Evolutionary conservation across 1,284 basidiomycete genomes (phyloP).

Genomic region (Leccinum proximum): DNA sequence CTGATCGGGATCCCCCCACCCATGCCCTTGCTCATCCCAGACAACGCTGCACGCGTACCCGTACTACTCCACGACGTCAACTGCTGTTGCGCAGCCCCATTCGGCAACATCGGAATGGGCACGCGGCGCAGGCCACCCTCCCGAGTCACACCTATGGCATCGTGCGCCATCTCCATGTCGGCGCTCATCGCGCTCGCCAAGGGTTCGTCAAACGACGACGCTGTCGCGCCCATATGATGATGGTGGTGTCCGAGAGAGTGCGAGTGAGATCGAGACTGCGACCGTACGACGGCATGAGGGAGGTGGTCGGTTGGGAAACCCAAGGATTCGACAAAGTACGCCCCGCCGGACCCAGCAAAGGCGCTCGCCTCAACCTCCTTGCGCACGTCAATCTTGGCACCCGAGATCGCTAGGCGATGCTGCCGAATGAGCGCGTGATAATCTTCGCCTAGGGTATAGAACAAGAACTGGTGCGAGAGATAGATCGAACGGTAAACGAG

Average conservation of each 20-base stretch:
- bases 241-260: background rate
- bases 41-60: slow-evolving; percentile 19
- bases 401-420: slow-evolving; percentile 59
- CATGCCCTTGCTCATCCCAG: slow-evolving; percentile 15
- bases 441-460: slow-evolving; percentile 73
- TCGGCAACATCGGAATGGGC: slow-evolving; percentile 75
- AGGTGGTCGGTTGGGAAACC: slow-evolving; percentile 30
- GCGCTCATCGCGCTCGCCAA: slow-evolving; percentile 70
- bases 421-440: slow-evolving; percentile 76
- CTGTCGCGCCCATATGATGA: background rate
- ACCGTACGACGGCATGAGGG: slow-evolving; percentile 25
- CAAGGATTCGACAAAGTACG: slow-evolving; percentile 54
- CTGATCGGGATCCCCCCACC: slow-evolving; percentile 48
- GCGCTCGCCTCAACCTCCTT: slow-evolving; percentile 67
- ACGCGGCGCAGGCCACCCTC: slow-evolving; percentile 24
- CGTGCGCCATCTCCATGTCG: slow-evolving; percentile 61
- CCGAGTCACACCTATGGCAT: slow-evolving; percentile 34
- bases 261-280: background rate
- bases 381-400: slow-evolving; percentile 64
- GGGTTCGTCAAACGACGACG: slow-evolving; percentile 74
- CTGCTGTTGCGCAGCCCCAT: slow-evolving; percentile 35
- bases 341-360: slow-evolving; percentile 35
- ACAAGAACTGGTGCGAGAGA: slow-evolving; percentile 78
- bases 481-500: slow-evolving; percentile 75
- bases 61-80: slow-evolving; percentile 15